phyloP scores from a whole-genome alignment of 371 early-diverging fungal species.

The Mucor saturninus region DNA sequence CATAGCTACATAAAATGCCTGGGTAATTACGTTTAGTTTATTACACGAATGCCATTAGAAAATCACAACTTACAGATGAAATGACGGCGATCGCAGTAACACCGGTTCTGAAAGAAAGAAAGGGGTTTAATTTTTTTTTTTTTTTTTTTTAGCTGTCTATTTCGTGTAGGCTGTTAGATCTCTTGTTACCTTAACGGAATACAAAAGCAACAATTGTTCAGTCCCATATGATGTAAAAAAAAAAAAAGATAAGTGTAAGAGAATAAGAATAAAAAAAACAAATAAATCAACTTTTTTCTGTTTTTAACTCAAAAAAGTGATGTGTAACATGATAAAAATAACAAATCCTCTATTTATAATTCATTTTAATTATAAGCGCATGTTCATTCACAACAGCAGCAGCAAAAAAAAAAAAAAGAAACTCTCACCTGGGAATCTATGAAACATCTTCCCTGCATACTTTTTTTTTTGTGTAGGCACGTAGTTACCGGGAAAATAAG shows the following conservation, averaged over 20 bases:
- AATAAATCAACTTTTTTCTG: neutral
- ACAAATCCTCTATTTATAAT: too few relatives aligned
- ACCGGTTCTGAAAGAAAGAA: conserved; percentile 6
- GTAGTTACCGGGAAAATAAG: too few relatives aligned
- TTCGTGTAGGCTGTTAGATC: too few relatives aligned
- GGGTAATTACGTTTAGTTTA: neutral
- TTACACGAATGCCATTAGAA: neutral
- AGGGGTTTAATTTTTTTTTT: neutral
- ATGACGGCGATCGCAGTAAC: conserved; percentile 24
- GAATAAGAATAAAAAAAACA: neutral
- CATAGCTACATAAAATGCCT: conserved; percentile 18
- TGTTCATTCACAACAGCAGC: too few relatives aligned
- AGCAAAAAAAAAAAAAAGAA: too few relatives aligned
- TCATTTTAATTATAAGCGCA: too few relatives aligned
- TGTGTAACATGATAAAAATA: neutral
- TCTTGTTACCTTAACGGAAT: conserved; percentile 22
- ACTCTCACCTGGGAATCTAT: too few relatives aligned
- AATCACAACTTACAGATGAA: conserved; percentile 13
- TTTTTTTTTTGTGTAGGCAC: too few relatives aligned
- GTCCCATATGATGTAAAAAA: conserved; percentile 9
- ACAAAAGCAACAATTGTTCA: conserved; percentile 26
- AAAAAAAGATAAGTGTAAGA: conserved; percentile 1
- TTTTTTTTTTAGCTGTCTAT: neutral
- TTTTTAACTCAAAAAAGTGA: neutral
- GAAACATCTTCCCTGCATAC: too few relatives aligned